Evolutionary conservation across 176 grass and related monocot species (phyloP), one percentile per base, ranked within the genome.

Genomic region (Pontederia crassipes): DNA sequence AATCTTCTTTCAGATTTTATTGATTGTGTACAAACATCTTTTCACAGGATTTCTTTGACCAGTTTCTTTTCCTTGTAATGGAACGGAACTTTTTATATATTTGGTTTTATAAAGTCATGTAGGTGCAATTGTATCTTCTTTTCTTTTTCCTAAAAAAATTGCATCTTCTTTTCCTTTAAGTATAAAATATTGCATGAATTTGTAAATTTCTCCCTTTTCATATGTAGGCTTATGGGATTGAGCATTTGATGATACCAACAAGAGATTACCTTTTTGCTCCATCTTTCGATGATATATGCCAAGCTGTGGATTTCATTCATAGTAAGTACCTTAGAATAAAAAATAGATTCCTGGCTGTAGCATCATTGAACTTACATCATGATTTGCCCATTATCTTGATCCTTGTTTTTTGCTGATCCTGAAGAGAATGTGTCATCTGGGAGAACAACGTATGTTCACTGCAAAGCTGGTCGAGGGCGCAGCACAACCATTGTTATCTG

Each of bases 211-310:
- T 65, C 49, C 47, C 1, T 48, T 69, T 11, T 46, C 55, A 28
- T 55, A 20, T 17, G 9, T 56, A 97, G 93, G 84, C 72, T 73
- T 64, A 92, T 76, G 93, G 84, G 65, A 92, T 97, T 46, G 77
- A 92, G 74, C 84, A 92, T 65, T 63, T 97, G 79, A 66, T 91
- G 49, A 76, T 97, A 75, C 84, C 93, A 55, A 97, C 93, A 28
- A 82, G 93, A 83, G 93, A 97, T 83, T 97, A 97, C 74, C 93
- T 97, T 57, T 97, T 88, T 58, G 93, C 93, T 6, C 93, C 93
- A 2, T 91, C 84, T 11, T 58, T 97, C 50, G 81, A 62, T 45
- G 81, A 92, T 56, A 83, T 97, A 28, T 85, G 93, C 58, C 65
- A 56, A 73, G 93, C 93, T 62, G 81, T 72, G 48, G 81, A 97